These are phyloP conservation scores for Poa pratensis DNA, from an alignment of 176 grass and related monocot species.

Conservation along the genomic window DNA sequence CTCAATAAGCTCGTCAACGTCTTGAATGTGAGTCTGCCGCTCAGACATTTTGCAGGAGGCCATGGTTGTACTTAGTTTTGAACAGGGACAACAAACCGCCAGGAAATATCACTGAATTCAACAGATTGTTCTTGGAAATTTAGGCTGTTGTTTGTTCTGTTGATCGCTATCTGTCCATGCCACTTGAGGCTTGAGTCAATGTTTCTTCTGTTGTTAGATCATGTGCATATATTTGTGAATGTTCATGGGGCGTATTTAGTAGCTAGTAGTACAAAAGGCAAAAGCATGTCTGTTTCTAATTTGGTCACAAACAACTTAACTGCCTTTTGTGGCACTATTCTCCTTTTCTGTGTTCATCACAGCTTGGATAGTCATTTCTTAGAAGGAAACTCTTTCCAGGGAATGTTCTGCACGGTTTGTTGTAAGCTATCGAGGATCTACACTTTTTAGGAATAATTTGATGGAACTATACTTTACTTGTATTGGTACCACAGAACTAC, in stretches of 20 bases:
- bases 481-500: neutral
- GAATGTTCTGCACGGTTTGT: neutral
- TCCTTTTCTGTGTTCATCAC: neutral
- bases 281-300: neutral
- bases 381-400: constrained; percentile 12
- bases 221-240: neutral
- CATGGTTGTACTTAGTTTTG: too few relatives aligned
- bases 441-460: neutral
- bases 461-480: neutral
- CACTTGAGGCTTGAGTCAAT: neutral
- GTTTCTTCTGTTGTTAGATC: neutral
- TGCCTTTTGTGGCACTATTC: neutral
- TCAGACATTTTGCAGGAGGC: neutral
- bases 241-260: neutral
- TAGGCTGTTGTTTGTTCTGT: neutral
- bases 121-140: neutral
- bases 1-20: constrained; percentile 93
- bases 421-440: neutral
- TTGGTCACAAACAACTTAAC: neutral
- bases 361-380: constrained; percentile 17
- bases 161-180: neutral
- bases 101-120: neutral
- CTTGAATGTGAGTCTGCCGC: constrained; percentile 50
- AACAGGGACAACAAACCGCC: neutral
- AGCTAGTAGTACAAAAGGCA: neutral